Percentiles rank a stretch among this genome's conserved stretches.
phyloP scores from a whole-genome alignment of 2,329 filamentous ascomycete species.

The Penicillium sp. region DNA sequence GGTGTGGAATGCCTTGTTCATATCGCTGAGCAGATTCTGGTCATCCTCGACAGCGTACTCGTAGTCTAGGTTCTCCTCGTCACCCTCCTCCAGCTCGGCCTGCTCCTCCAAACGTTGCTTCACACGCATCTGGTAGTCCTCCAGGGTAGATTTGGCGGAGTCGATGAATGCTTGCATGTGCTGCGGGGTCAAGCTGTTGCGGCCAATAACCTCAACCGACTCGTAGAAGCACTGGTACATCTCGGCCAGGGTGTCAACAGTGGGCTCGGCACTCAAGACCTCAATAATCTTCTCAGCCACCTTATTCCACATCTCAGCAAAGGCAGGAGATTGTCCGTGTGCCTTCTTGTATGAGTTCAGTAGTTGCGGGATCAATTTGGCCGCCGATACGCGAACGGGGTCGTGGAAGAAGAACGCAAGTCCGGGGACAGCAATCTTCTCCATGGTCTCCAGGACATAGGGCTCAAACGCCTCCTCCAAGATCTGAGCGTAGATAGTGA shows the following conservation, averaged over 20 bases:
- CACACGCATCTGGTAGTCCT: slow-evolving; percentile 90
- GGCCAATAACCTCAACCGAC: slow-evolving; percentile 89
- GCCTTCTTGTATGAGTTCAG: slow-evolving; percentile 92
- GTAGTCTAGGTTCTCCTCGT: slow-evolving; percentile 84
- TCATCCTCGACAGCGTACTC: slow-evolving; percentile 95
- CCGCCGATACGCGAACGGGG: slow-evolving; percentile 89
- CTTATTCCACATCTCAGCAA: slow-evolving; percentile 78
- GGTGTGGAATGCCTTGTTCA: slow-evolving; percentile 99
- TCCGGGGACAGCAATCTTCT: slow-evolving; percentile 90
- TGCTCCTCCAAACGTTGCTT: slow-evolving; percentile 80
- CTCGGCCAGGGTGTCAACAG: slow-evolving; percentile 92
- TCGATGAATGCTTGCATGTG: slow-evolving; percentile 89
- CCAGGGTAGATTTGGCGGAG: slow-evolving; percentile 77
- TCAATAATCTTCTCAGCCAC: slow-evolving; percentile 91
- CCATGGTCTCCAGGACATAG: slow-evolving; percentile 90
- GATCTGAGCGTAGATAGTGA: slow-evolving; percentile 95
- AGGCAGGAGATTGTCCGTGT: slow-evolving; percentile 78
- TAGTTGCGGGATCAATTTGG: slow-evolving; percentile 89
- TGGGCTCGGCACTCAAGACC: slow-evolving; percentile 88
- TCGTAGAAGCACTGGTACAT: slow-evolving; percentile 99
- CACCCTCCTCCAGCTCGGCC: slow-evolving; percentile 80
- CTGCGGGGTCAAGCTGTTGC: slow-evolving; percentile 71
- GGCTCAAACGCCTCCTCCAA: slow-evolving; percentile 90
- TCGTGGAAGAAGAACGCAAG: slow-evolving; percentile 99
- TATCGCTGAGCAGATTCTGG: slow-evolving; percentile 92